These are phyloP conservation scores for Medicago lupulina DNA, from an alignment of 306 rosid genomes.

Conservation along the genomic window DNA sequence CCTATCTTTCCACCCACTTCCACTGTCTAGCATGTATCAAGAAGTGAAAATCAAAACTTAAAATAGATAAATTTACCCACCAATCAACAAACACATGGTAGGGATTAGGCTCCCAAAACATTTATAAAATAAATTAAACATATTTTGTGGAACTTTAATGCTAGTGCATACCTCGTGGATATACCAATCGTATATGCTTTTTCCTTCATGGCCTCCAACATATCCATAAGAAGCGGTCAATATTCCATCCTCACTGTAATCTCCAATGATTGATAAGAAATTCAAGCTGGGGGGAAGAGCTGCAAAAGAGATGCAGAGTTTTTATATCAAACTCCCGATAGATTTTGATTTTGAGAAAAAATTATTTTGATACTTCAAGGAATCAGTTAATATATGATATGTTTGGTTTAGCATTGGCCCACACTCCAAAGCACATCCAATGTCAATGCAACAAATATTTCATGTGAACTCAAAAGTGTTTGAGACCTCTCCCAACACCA, in stretches of 20 bases:
- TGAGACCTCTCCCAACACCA: not conserved
- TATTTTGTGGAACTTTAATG: not conserved
- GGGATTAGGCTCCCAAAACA: not conserved
- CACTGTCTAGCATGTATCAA: not conserved
- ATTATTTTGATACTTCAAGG: not conserved
- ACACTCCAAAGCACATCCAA: not conserved
- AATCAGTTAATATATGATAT: not conserved
- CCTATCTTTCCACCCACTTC: not conserved
- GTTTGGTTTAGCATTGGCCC: conserved; percentile 11
- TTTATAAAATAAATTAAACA: not conserved
- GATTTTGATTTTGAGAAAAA: conserved; percentile 29
- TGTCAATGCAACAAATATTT: not conserved
- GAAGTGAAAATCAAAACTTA: not conserved
- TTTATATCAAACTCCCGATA: conserved; percentile 19
- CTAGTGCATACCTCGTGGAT: conserved; percentile 78
- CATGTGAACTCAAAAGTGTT: not conserved
- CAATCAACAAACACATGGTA: not conserved
- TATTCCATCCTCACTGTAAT: conserved; percentile 80
- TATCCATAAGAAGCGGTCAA: conserved; percentile 98
- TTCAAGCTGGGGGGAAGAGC: conserved; percentile 99
- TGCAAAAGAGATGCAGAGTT: conserved; percentile 47
- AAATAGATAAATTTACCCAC: not conserved
- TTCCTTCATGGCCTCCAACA: conserved; percentile 98
- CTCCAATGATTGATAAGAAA: conserved; percentile 95
- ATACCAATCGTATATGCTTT: conserved; percentile 88